A percentile compares a stretch with the other conserved stretches of the same genome.
Evolutionary conservation across 768 basidiomycete genomes (phyloP).

Genomic region (Suillus variegatus): DNA sequence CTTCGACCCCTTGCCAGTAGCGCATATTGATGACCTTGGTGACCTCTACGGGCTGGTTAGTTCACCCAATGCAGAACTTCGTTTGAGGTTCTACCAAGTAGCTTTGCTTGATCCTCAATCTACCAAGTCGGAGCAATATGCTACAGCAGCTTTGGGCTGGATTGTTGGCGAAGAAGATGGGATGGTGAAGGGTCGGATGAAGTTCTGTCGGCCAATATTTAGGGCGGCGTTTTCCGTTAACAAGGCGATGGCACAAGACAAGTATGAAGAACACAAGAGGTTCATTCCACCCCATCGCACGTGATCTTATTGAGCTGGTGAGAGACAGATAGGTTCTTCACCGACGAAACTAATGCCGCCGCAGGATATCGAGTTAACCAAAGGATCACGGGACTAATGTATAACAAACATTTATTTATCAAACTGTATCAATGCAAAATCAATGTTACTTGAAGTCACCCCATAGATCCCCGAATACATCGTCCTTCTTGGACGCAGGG

Average conservation of each 20-base stretch:
- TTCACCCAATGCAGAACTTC: slow-evolving; percentile 74
- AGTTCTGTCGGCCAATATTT: slow-evolving; percentile 77
- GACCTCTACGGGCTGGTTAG: slow-evolving; percentile 43
- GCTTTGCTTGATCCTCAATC: slow-evolving; percentile 55
- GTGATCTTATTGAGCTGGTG: slow-evolving; percentile 76
- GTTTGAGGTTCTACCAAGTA: slow-evolving; percentile 75
- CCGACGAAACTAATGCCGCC: background rate
- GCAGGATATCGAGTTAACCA: slow-evolving; percentile 2
- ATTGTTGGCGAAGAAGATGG: slow-evolving; percentile 60
- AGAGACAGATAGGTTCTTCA: slow-evolving; percentile 3
- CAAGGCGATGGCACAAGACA: slow-evolving; percentile 47
- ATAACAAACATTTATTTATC: background rate
- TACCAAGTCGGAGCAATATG: slow-evolving; percentile 51
- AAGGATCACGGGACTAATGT: background rate
- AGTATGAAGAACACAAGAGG: slow-evolving; percentile 48
- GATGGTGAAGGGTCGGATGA: slow-evolving; percentile 78
- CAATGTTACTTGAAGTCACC: slow-evolving; percentile 68
- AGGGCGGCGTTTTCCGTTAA: slow-evolving; percentile 56
- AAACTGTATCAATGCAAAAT: slow-evolving; percentile 3
- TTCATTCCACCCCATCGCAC: slow-evolving; percentile 77
- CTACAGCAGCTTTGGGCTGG: slow-evolving; percentile 61
- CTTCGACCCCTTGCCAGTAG: slow-evolving; percentile 58
- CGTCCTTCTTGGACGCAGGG: slow-evolving; percentile 62
- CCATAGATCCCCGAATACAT: slow-evolving; percentile 84
- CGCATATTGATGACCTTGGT: slow-evolving; percentile 63